Percentiles rank a stretch among this genome's conserved stretches.
These are phyloP conservation scores for Aspergillus felis DNA, from an alignment of 2,329 filamentous ascomycete species.

Conservation along the genomic window DNA sequence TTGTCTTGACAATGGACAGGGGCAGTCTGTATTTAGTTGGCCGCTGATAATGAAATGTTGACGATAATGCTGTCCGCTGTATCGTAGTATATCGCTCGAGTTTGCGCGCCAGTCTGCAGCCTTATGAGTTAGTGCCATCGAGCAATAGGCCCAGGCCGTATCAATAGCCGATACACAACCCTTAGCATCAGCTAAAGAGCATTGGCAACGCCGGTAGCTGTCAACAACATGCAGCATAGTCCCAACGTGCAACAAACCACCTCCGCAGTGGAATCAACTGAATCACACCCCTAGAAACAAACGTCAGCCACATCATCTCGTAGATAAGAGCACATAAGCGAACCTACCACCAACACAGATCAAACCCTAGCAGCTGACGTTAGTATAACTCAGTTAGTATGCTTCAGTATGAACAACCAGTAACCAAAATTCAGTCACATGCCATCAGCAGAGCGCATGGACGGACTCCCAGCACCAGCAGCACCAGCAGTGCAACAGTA, in stretches of 20 bases:
- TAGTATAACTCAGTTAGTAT: not conserved
- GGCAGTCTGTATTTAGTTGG: constrained; percentile 5
- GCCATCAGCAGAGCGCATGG: not conserved
- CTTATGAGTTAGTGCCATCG: constrained; percentile 2
- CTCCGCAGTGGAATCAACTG: too few species aligned
- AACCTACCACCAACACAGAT: not conserved
- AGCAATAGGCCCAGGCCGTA: not conserved
- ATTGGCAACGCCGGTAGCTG: not conserved
- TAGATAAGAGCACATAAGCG: not conserved
- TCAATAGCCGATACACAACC: not conserved
- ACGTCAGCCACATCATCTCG: not conserved
- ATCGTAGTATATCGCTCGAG: not conserved
- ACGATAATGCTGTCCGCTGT: not conserved
- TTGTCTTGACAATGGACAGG: constrained; percentile 3
- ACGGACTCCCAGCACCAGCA: not conserved
- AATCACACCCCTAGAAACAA: not conserved
- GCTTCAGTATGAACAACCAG: not conserved
- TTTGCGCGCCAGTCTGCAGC: not conserved
- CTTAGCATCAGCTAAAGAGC: not conserved
- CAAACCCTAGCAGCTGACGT: not conserved
- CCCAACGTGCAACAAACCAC: not conserved
- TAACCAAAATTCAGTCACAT: not conserved
- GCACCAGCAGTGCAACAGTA: too few species aligned
- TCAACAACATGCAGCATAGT: not conserved
- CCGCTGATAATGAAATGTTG: not conserved